Evolutionary conservation across 2,329 filamentous ascomycete species (phyloP).

Genomic region (Penicillium brevicompactum): DNA sequence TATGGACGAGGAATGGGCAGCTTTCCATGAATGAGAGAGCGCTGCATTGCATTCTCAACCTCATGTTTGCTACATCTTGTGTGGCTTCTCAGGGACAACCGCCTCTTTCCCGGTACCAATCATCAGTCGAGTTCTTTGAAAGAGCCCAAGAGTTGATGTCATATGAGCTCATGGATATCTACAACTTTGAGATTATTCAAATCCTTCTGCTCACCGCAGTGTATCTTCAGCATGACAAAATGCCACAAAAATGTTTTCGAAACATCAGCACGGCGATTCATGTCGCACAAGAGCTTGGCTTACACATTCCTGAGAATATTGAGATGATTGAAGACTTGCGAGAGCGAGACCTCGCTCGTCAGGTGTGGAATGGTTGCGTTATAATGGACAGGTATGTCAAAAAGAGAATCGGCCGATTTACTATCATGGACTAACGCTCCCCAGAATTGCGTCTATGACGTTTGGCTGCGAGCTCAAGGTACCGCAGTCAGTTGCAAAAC

Average conservation of each 20-base stretch:
- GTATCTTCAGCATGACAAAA: slow-evolving; percentile 5
- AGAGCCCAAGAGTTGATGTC: slow-evolving; percentile 8
- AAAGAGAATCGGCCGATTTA: neutral
- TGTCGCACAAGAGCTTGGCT: slow-evolving; percentile 5
- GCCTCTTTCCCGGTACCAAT: slow-evolving; percentile 1
- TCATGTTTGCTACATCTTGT: slow-evolving; percentile 15
- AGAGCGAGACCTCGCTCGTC: slow-evolving; percentile 5
- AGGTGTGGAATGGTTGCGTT: slow-evolving; percentile 9
- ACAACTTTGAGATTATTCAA: slow-evolving; percentile 9
- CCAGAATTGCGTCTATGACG: slow-evolving; percentile 4
- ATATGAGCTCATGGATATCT: slow-evolving; percentile 4
- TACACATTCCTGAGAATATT: slow-evolving; percentile 2
- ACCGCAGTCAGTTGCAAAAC: slow-evolving; percentile 4
- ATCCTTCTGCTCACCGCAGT: slow-evolving; percentile 9
- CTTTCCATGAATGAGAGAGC: slow-evolving; percentile 12
- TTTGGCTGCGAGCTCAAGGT: slow-evolving; percentile 5
- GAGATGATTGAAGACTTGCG: neutral
- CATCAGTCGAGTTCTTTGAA: slow-evolving; percentile 5
- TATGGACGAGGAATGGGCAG: slow-evolving; percentile 3
- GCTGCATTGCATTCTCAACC: slow-evolving; percentile 14
- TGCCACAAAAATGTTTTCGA: slow-evolving; percentile 4
- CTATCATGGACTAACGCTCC: neutral
- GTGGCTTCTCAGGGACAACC: slow-evolving; percentile 10
- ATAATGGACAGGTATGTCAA: slow-evolving; percentile 7
- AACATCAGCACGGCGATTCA: slow-evolving; percentile 8